A percentile compares a stretch with the other conserved stretches of the same genome.
Conservation (phyloP, 208 protist genomes). For the Borovskyia barvae region DNA sequence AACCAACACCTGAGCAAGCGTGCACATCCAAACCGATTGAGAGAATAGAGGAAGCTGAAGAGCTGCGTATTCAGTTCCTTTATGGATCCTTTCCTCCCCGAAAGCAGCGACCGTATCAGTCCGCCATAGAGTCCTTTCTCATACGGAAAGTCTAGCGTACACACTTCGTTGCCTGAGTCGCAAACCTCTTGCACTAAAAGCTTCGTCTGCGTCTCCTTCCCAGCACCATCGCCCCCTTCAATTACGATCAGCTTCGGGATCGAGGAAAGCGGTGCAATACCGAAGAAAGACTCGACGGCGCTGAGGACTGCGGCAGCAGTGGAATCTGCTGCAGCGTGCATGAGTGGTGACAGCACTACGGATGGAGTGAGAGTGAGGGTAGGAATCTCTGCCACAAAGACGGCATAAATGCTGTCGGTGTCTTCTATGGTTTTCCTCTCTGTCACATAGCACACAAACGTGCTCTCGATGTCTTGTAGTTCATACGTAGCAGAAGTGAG, state of each 20-base stretch:
- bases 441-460: slow-evolving; percentile 67
- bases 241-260: slow-evolving; percentile 65
- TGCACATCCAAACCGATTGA: slow-evolving; percentile 83
- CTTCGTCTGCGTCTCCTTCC: slow-evolving; percentile 89
- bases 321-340: slow-evolving; percentile 6
- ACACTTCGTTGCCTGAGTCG: slow-evolving; percentile 16
- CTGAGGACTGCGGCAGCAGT: not conserved
- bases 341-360: slow-evolving; percentile 36
- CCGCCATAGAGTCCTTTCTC: slow-evolving; percentile 72
- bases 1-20: slow-evolving; percentile 69
- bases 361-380: slow-evolving; percentile 36
- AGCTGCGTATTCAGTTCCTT: slow-evolving; percentile 66
- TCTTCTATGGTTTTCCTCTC: slow-evolving; percentile 42
- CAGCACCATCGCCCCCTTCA: slow-evolving; percentile 91
- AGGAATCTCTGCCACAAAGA: slow-evolving; percentile 54
- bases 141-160: slow-evolving; percentile 86
- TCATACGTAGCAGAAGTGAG: not conserved
- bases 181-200: slow-evolving; percentile 39
- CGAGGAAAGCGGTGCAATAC: not conserved
- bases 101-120: slow-evolving; percentile 79
- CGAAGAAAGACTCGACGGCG: slow-evolving; percentile 32
- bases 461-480: slow-evolving; percentile 12
- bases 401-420: slow-evolving; percentile 59
- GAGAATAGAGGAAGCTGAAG: slow-evolving; percentile 89
- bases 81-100: slow-evolving; percentile 79